phyloP scores from a whole-genome alignment of 768 basidiomycete species.

The Leccinum rimulosum region DNA sequence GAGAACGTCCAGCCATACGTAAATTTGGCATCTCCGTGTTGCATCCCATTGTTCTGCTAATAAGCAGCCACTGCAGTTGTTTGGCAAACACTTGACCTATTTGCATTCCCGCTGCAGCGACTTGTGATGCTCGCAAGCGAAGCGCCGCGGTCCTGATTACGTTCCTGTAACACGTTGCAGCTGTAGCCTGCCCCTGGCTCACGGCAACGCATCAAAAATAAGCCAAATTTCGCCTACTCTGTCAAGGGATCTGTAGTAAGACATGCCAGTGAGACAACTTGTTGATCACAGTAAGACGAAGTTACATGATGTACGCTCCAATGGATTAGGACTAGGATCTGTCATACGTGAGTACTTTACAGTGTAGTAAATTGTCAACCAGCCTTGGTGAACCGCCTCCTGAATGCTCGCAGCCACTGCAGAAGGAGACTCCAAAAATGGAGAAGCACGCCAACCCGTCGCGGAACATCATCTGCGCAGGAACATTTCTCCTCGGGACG shows the following conservation, averaged over 20 bases:
- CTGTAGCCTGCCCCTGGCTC: conserved; percentile 8
- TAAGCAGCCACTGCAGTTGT: neutral
- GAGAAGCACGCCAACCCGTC: conserved; percentile 8
- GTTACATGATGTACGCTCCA: neutral
- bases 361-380: neutral
- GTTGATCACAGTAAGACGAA: neutral
- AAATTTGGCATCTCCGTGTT: conserved; percentile 1
- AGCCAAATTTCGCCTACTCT: conserved; percentile 16
- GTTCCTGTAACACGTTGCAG: conserved; percentile 13
- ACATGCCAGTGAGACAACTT: conserved; percentile 1
- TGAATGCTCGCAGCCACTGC: conserved; percentile 24
- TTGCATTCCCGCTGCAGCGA: neutral
- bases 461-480: conserved; percentile 4
- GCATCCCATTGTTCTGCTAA: conserved; percentile 5
- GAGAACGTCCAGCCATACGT: conserved; percentile 11
- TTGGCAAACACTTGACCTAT: conserved; percentile 3
- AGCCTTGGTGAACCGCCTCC: conserved; percentile 7
- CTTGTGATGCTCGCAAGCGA: neutral
- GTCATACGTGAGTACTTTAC: neutral
- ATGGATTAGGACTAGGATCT: neutral
- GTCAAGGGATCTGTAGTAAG: conserved; percentile 3
- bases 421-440: conserved; percentile 30
- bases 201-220: conserved; percentile 3
- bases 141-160: neutral
- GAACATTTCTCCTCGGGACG: conserved; percentile 5